These are phyloP conservation scores for Cryptococcus sp. DNA, from an alignment of 1,284 basidiomycete genomes.

Conservation along the genomic window DNA sequence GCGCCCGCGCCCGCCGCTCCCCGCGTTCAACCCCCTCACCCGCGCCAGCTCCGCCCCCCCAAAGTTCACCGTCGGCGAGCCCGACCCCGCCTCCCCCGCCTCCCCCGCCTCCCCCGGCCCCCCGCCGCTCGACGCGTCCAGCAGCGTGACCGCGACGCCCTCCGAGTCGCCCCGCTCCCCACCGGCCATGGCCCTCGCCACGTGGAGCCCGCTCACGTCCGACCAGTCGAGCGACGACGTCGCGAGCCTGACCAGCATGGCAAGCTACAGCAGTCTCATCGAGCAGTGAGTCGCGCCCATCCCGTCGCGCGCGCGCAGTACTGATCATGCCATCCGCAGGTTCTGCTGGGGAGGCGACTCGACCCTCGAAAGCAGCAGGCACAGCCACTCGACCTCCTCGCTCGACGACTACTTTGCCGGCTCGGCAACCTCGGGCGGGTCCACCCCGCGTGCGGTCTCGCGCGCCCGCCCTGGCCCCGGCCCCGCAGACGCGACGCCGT, in stretches of 20 bases:
- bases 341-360: conserved; percentile 45
- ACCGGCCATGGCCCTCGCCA: conserved; percentile 25
- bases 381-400: conserved; percentile 37
- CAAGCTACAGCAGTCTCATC: conserved; percentile 45
- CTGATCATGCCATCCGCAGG: conserved; percentile 14
- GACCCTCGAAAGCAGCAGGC: conserved; percentile 10
- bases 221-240: conserved; percentile 17
- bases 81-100: conserved; percentile 11
- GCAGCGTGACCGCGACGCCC: conserved; percentile 25
- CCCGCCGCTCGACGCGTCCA: conserved; percentile 28
- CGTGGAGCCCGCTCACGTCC: conserved; percentile 26
- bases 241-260: conserved; percentile 24
- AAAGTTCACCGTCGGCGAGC: conserved; percentile 12
- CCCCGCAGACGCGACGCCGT: too few species aligned
- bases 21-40: not conserved
- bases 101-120: conserved; percentile 24
- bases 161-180: conserved; percentile 41
- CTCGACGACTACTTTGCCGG: conserved; percentile 41
- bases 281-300: conserved; percentile 42
- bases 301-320: not conserved
- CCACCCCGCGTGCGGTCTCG: not conserved
- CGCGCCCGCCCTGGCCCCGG: not conserved
- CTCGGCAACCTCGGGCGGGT: conserved; percentile 8
- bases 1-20: conserved; percentile 17
- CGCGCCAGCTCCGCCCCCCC: conserved; percentile 20